Evolutionary conservation across 192 early-diverging fungal genomes (phyloP).

Genomic region (Backusella sp.): DNA sequence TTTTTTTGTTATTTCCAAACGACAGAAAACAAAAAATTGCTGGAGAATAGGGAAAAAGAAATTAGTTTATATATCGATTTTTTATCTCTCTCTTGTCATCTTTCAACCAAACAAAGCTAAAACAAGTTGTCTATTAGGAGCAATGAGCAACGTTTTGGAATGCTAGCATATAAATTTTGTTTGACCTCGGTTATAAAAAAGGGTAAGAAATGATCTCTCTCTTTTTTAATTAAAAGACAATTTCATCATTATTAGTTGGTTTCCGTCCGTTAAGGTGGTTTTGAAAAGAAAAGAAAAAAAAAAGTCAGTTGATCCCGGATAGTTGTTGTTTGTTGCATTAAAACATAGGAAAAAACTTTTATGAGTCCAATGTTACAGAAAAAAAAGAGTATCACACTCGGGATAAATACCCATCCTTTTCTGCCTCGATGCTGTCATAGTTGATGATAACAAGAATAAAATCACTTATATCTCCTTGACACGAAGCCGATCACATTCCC

Average conservation of each 20-base stretch:
- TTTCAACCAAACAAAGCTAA: neutral
- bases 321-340: neutral
- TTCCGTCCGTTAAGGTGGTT: too few species aligned
- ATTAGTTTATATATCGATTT: neutral
- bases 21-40: neutral
- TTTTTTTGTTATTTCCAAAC: neutral
- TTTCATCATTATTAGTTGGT: too few species aligned
- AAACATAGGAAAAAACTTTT: neutral
- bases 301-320: neutral
- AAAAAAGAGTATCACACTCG: neutral
- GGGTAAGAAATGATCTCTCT: too few species aligned
- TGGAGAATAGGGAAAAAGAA: conserved; percentile 5
- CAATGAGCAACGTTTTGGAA: neutral
- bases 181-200: neutral
- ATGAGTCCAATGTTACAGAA: neutral
- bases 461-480: neutral
- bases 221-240: too few species aligned
- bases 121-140: neutral
- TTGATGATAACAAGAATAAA: neutral
- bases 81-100: too few species aligned
- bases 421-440: neutral
- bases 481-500: neutral
- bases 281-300: neutral
- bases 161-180: neutral
- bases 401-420: neutral